A percentile compares a stretch with the other conserved stretches of the same genome.
Conservation (phyloP, 164 flowering plant species). For the Vitis labrusca region DNA sequence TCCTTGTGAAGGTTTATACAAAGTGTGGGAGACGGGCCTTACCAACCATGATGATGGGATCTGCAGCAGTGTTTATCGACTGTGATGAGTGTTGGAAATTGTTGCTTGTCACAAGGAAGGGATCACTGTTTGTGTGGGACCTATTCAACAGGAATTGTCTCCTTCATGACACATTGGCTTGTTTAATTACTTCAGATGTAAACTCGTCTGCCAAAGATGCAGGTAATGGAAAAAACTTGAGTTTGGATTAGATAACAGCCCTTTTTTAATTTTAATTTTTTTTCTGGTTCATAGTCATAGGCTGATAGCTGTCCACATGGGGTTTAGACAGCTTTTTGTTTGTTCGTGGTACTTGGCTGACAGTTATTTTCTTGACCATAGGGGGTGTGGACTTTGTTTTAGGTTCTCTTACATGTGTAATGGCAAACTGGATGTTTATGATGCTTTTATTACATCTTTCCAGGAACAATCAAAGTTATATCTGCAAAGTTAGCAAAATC, state of each 20-base stretch:
- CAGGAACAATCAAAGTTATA: constrained; percentile 89
- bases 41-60: constrained; percentile 98
- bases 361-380: not conserved
- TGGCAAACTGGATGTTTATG: not conserved
- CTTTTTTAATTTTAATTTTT: not conserved
- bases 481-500: constrained; percentile 90
- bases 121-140: constrained; percentile 88
- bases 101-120: constrained; percentile 85
- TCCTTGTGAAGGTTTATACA: constrained; percentile 69
- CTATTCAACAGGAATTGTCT: constrained; percentile 74
- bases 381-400: too few species aligned
- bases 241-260: not conserved
- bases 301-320: too few species aligned
- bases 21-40: constrained; percentile 95
- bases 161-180: constrained; percentile 76
- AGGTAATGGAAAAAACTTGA: constrained; percentile 28
- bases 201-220: constrained; percentile 59
- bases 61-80: constrained; percentile 87
- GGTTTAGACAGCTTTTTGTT: too few species aligned
- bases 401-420: not conserved
- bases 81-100: constrained; percentile 96
- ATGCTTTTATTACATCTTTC: constrained; percentile 5
- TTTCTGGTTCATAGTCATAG: too few species aligned
- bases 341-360: not conserved
- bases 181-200: constrained; percentile 54